Evolutionary conservation across 257 asterid species (phyloP), one percentile per base, ranked within the genome.

Genomic region (Solanum chilense): DNA sequence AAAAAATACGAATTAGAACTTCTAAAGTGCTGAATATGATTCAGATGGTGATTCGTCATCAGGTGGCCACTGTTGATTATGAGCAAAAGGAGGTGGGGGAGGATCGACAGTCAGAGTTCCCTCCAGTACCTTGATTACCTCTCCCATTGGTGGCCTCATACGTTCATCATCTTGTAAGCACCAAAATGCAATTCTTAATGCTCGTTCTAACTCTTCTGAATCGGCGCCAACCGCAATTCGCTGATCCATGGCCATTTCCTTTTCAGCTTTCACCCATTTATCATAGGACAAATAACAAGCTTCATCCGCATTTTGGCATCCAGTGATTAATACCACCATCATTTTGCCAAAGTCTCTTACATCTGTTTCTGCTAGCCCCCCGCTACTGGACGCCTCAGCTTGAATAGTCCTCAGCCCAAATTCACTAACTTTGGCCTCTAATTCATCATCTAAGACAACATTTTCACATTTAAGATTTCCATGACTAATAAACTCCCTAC

Each of bases 401-500:
- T 80, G 86, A 77, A 88, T 25, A 9, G 68, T 45, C 81, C 78
- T 85, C 85, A 90, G 70, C 29, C 90, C 92, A 21, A 87, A 90
- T 71, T 91, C 93, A 6, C 91, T 91, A 87, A 91, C 91, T 88
- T 90, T 91, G 16, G 89, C 91, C 58, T 90, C 92, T 8, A 91
- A 83, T 58, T 90, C 83, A 41, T 91, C 92, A 20, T 90, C 92
- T 86, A 91, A 87, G 39, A 90, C 66, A 52, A 91, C 93, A 49
- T 91, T 91, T 86, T 91, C 89, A 68, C 92, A 91, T 89, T 90
- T 91, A 69, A 91, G 45, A 88, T 88, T 91, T 76, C 93, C 92
- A 84, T 91, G 93, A 62, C 88, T 86, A 20, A 91, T 86, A 71
- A 88, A 91, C 74, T 87, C 93, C 88, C 93, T 88, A 39, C 93